Evolutionary conservation across 345 rosid species (phyloP).

Genomic region (Lepidium africanum): DNA sequence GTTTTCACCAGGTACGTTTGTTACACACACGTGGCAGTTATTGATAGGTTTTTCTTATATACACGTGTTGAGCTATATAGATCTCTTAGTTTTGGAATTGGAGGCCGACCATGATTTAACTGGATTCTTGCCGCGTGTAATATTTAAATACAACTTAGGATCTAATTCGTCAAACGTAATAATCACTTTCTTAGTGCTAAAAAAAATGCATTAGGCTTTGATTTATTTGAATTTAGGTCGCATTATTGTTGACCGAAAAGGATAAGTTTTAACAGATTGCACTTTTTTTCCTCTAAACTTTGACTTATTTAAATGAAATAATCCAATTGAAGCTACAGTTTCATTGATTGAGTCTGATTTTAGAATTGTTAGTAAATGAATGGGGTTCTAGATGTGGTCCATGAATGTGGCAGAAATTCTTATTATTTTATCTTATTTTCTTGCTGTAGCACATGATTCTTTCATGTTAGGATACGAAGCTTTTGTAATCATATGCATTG

Average conservation of each 20-base stretch:
- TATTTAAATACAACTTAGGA: neutral
- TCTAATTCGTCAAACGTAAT: conserved; percentile 5
- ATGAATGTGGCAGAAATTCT: neutral
- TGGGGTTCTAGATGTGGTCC: conserved; percentile 9
- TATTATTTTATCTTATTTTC: neutral
- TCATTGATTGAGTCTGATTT: neutral
- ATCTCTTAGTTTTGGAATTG: neutral
- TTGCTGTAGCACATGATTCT: conserved; percentile 21
- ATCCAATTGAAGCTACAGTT: neutral
- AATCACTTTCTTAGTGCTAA: conserved; percentile 10
- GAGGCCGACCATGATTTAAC: neutral
- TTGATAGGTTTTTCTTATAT: neutral
- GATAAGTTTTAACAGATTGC: neutral
- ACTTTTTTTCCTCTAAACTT: neutral
- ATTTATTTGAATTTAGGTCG: neutral
- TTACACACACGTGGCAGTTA: conserved; percentile 10
- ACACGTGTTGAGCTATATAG: conserved; percentile 15
- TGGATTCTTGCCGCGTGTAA: conserved; percentile 15
- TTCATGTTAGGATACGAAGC: conserved; percentile 8
- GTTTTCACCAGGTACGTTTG: conserved; percentile 78
- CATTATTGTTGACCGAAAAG: neutral
- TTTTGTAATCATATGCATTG: neutral
- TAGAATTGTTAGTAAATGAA: neutral
- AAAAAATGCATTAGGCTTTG: neutral
- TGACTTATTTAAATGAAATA: neutral